Base-by-base conservation (phyloP, 2,329 filamentous ascomycete genomes). In the Hortaea werneckii region DNA sequence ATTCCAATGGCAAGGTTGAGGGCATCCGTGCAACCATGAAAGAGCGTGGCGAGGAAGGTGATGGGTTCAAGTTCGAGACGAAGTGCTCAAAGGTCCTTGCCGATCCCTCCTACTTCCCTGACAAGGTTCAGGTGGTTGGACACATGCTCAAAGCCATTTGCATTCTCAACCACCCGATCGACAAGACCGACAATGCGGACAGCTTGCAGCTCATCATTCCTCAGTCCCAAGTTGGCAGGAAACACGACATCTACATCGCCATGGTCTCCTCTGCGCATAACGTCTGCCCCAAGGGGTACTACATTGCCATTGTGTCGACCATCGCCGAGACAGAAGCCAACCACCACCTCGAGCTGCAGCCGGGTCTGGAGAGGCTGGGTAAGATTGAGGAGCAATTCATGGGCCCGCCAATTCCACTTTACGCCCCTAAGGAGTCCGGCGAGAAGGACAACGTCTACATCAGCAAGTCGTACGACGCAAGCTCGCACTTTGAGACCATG, bases 11-110 rank as follows among this genome's bases (percentile, higher is more conserved):
- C 63, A 95, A 94, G 76, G 86, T 90, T n/a, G 77, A 80, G 11
- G 92, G 92, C 47, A 96, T 98, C 74, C 94, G 94, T 75, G 92
- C 92, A 42, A 95, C 92, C 58, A 96, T 96, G 89, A 83, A 82
- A 64, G 86, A 86, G 65, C 80, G 82, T 51, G 85, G 87, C 49
- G 86, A 88, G 65, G 74, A 76, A 53, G 77, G 75, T 46, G 74
- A 80, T 13, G 78, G 77, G 55, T 89, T 96, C 83, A 88, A 87
- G 70, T 96, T 96, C 63, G 81, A 87, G 69, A 96, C 94, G 57
- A 95, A 94, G 76, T 87, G 87, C 58, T 90, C 88, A 76, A 88
- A 92, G 74, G 94, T 98, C 58, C 77, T 98, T 44, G 90, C 87
- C 52, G 92, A 98, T 70, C 92, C 92, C 13, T 94, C 87, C 41